These are phyloP conservation scores for Kluyveromyces dobzhanskii DNA, from an alignment of 805 yeast genomes.

Conservation along the genomic window DNA sequence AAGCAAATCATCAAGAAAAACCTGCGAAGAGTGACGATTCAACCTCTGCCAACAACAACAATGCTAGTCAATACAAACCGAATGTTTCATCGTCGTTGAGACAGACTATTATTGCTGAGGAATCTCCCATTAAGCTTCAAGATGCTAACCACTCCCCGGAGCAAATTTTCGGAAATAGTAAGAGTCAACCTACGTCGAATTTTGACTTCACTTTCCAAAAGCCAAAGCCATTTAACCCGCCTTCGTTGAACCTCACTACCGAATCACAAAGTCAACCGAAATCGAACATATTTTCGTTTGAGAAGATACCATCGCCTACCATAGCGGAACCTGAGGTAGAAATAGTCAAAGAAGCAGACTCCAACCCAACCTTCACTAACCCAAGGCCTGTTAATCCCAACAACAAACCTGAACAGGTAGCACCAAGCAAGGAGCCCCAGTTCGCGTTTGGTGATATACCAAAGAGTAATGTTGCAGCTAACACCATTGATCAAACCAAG, in stretches of 20 bases:
- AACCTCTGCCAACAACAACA: background rate
- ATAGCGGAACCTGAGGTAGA: background rate
- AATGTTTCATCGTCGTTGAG: conserved; percentile 32
- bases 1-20: background rate
- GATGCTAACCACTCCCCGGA: background rate
- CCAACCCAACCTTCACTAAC: background rate
- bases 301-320: background rate
- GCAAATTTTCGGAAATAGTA: background rate
- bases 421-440: too few relatives aligned
- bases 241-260: background rate
- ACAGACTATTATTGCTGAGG: conserved; percentile 21
- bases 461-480: conserved; percentile 12
- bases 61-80: conserved; percentile 30
- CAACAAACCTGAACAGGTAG: too few relatives aligned
- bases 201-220: conserved; percentile 1
- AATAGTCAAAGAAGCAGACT: background rate
- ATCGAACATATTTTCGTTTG: background rate
- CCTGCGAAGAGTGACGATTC: background rate
- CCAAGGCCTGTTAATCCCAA: too few relatives aligned
- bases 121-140: conserved; percentile 8
- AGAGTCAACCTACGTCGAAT: background rate
- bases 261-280: background rate
- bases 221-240: background rate
- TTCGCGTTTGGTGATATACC: conserved; percentile 17
- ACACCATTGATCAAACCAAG: conserved; percentile 12